Evolutionary conservation across 1,139 yeast genomes (phyloP).

Genomic region (Schizosaccharomyces versatilis): DNA sequence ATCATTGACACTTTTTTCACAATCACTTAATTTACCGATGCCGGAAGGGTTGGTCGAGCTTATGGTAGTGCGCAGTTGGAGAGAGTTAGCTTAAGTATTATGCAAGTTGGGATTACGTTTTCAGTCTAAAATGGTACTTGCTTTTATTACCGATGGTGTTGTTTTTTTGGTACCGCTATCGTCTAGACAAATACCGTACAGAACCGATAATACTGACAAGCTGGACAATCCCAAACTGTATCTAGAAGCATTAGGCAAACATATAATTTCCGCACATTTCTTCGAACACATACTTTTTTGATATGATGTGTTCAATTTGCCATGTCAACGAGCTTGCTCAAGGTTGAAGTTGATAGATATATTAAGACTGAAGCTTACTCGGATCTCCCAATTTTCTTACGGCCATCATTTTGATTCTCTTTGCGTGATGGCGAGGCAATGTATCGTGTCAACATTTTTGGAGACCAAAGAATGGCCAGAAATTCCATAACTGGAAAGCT

Average conservation of each 20-base stretch:
- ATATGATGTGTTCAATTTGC: constrained; percentile 56
- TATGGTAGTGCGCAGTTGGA: constrained; percentile 21
- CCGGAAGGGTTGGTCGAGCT: constrained; percentile 34
- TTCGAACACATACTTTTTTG: constrained; percentile 26
- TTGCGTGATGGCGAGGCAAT: too few species aligned
- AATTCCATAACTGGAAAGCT: too few species aligned
- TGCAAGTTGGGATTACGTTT: constrained; percentile 66
- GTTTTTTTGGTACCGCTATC: too few species aligned
- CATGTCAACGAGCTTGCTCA: constrained; percentile 58
- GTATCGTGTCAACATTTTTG: too few species aligned
- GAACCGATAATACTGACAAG: too few species aligned
- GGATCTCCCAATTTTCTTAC: constrained; percentile 39
- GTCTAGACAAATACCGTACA: too few species aligned
- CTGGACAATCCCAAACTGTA: too few species aligned
- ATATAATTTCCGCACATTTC: neutral
- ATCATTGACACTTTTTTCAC: constrained; percentile 3
- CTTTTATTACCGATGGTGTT: constrained; percentile 21
- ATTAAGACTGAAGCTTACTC: constrained; percentile 51
- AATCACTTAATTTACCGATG: constrained; percentile 37
- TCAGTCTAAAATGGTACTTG: constrained; percentile 53
- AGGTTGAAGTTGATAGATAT: constrained; percentile 56
- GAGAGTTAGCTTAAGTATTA: constrained; percentile 41
- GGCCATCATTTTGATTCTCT: neutral
- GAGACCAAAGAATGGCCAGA: too few species aligned
- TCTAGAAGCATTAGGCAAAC: too few species aligned